These are phyloP conservation scores for Gossypium stocksii DNA, from an alignment of 345 rosid species.

Conservation along the genomic window DNA sequence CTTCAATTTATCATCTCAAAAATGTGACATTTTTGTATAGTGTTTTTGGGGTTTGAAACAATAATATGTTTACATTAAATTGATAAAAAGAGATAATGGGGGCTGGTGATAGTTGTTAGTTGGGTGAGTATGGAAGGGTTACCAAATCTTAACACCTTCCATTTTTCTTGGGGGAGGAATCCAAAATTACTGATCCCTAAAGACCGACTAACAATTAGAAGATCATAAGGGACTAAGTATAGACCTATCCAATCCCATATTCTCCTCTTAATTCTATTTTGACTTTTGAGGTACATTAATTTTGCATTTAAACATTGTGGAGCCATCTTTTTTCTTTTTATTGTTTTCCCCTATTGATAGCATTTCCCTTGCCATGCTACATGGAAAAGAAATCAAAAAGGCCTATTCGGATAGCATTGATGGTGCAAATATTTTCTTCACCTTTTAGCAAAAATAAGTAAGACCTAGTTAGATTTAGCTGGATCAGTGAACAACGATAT, in stretches of 20 bases:
- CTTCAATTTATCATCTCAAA: too few species aligned
- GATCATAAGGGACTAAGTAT: too few species aligned
- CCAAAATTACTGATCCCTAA: slow-evolving; percentile 27
- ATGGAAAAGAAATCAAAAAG: background rate
- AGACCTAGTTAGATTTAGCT: background rate
- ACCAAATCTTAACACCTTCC: slow-evolving; percentile 32
- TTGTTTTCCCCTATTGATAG: too few species aligned
- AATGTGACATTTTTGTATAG: too few species aligned
- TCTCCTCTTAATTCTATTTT: background rate
- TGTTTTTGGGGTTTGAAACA: background rate
- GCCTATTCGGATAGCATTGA: background rate
- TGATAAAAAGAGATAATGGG: slow-evolving; percentile 13
- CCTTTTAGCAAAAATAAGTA: background rate
- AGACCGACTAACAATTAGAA: slow-evolving; percentile 5
- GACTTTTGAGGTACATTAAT: background rate
- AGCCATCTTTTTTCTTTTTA: background rate
- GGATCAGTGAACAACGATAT: background rate
- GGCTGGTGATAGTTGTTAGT: slow-evolving; percentile 21
- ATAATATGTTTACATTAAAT: background rate
- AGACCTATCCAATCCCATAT: too few species aligned
- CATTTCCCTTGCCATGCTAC: too few species aligned
- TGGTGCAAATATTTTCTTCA: background rate
- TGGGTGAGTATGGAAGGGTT: slow-evolving; percentile 12
- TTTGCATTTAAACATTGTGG: slow-evolving; percentile 1
- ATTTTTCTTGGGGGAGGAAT: slow-evolving; percentile 14